Percentiles rank a stretch among this genome's conserved stretches.
Conservation (phyloP, 2,329 filamentous ascomycete genomes). For the Westerdykella sp. region DNA sequence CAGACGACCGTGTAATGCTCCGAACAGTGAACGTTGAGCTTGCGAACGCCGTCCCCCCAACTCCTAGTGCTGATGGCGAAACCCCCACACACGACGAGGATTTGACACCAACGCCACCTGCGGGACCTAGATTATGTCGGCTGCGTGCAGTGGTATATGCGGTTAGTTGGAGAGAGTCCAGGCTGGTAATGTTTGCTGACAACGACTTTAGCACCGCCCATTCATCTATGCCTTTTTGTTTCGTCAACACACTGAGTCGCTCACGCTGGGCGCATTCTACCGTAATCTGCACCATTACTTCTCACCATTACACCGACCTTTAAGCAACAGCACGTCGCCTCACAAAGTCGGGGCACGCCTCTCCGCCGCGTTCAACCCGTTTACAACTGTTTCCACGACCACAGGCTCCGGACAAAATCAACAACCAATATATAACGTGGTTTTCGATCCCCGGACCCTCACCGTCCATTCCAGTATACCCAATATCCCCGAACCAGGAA, state of each 20-base stretch:
- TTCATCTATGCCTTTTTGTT: slow-evolving; percentile 77
- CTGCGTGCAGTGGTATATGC: slow-evolving; percentile 68
- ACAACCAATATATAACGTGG: slow-evolving; percentile 52
- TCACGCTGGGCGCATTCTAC: slow-evolving; percentile 42
- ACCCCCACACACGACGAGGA: slow-evolving; percentile 14
- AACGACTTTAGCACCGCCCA: slow-evolving; percentile 48
- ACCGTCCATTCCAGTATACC: slow-evolving; percentile 58
- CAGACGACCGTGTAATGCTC: slow-evolving; percentile 49
- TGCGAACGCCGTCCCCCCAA: slow-evolving; percentile 35
- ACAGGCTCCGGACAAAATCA: slow-evolving; percentile 24
- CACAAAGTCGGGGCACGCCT: slow-evolving; percentile 40
- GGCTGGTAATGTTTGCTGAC: neutral
- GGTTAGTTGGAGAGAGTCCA: slow-evolving; percentile 27
- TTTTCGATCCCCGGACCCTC: slow-evolving; percentile 54
- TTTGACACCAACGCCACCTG: slow-evolving; percentile 10
- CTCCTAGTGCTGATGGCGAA: neutral
- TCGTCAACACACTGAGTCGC: slow-evolving; percentile 52
- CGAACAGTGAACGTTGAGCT: slow-evolving; percentile 64
- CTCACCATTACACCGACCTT: slow-evolving; percentile 41
- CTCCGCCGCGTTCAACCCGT: slow-evolving; percentile 30
- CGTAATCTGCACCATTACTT: slow-evolving; percentile 49
- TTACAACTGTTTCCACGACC: slow-evolving; percentile 32
- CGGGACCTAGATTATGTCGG: slow-evolving; percentile 18
- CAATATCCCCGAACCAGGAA: slow-evolving; percentile 54
- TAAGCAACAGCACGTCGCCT: slow-evolving; percentile 40